Conservation (phyloP, 2,329 filamentous ascomycete genomes). For the Plenodomus biglobosus region DNA sequence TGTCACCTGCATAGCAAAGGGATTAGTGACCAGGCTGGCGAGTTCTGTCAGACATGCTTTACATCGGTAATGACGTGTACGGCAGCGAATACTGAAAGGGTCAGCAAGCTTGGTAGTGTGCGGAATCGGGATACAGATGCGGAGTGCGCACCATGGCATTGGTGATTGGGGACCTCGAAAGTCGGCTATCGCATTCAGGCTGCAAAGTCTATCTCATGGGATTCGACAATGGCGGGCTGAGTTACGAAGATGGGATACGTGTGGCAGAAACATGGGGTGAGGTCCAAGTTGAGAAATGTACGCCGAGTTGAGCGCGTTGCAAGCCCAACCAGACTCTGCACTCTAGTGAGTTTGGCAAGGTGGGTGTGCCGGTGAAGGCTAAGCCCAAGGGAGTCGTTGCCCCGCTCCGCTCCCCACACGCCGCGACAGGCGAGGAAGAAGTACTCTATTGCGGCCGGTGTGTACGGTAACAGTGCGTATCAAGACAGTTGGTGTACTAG, state of each 20-base stretch:
- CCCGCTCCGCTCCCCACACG: too few relatives aligned
- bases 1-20: conserved; percentile 31
- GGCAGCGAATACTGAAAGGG: conserved; percentile 39
- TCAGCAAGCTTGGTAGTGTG: conserved; percentile 12
- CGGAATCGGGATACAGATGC: neutral
- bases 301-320: conserved; percentile 12
- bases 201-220: neutral
- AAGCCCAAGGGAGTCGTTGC: too few relatives aligned
- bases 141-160: conserved; percentile 40
- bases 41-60: conserved; percentile 2
- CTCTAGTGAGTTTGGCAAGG: conserved; percentile 33
- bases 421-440: too few relatives aligned
- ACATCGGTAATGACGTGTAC: conserved; percentile 44
- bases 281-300: conserved; percentile 12
- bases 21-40: conserved; percentile 14
- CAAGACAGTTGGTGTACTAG: too few relatives aligned
- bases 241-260: conserved; percentile 17
- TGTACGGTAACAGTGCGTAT: too few relatives aligned
- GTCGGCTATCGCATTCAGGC: neutral
- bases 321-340: conserved; percentile 14
- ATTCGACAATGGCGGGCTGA: conserved; percentile 3
- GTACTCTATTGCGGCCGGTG: too few relatives aligned
- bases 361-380: too few relatives aligned
- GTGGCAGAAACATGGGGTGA: conserved; percentile 1
- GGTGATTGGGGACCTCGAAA: conserved; percentile 1